A percentile compares a stretch with the other conserved stretches of the same genome.
phyloP scores from a whole-genome alignment of 1,284 basidiomycete genomes.

The Apiotrichum gamsii region DNA sequence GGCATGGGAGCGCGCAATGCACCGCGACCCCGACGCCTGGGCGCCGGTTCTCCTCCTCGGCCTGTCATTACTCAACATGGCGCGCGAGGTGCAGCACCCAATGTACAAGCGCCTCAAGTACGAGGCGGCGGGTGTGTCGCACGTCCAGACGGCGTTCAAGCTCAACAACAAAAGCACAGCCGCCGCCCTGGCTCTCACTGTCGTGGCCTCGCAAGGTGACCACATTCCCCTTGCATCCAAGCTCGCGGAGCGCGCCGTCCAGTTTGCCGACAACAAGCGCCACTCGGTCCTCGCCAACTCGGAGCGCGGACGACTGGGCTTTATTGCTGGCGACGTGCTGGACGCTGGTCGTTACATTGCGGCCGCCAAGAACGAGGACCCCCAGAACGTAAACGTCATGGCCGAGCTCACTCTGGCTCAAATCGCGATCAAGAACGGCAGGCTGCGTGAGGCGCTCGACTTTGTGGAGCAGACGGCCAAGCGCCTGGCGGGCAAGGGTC shows the following conservation, averaged over 20 bases:
- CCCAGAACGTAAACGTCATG: slow-evolving; percentile 56
- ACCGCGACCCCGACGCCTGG: slow-evolving; percentile 72
- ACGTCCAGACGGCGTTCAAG: slow-evolving; percentile 37
- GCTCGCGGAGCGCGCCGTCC: slow-evolving; percentile 82
- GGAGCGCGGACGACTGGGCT: slow-evolving; percentile 69
- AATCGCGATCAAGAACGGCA: slow-evolving; percentile 66
- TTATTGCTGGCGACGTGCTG: slow-evolving; percentile 56
- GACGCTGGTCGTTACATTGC: slow-evolving; percentile 69
- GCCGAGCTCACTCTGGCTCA: slow-evolving; percentile 80
- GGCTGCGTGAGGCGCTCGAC: slow-evolving; percentile 55
- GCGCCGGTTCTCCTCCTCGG: slow-evolving; percentile 72
- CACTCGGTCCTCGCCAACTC: slow-evolving; percentile 68
- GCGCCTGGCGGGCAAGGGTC: slow-evolving; percentile 41
- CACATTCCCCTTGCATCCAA: slow-evolving; percentile 64
- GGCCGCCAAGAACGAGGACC: slow-evolving; percentile 66
- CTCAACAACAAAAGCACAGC: slow-evolving; percentile 38
- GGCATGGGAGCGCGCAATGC: slow-evolving; percentile 80
- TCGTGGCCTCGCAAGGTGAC: slow-evolving; percentile 27
- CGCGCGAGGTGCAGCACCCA: slow-evolving; percentile 58
- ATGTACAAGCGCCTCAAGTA: slow-evolving; percentile 29
- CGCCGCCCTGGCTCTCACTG: slow-evolving; percentile 33
- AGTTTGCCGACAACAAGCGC: slow-evolving; percentile 83
- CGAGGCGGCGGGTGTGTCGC: slow-evolving; percentile 31
- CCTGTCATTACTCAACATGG: slow-evolving; percentile 71
- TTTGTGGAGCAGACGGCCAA: slow-evolving; percentile 68